phyloP scores from a whole-genome alignment of 164 flowering plant species.

The Vitis riparia region DNA sequence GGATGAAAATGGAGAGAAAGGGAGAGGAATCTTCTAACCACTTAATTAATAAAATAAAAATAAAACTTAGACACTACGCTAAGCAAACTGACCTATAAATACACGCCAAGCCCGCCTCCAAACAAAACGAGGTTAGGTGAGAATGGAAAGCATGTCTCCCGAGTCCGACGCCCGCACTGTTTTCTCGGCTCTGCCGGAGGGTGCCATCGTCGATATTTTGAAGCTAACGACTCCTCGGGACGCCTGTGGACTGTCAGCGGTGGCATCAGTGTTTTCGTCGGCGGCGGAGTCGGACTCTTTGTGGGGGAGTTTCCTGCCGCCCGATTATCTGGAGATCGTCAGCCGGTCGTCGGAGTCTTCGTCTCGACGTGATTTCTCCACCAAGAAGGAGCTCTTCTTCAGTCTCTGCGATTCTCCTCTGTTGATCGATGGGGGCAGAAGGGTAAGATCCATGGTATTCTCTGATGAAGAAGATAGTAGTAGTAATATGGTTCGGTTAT shows the following conservation, averaged over 20 bases:
- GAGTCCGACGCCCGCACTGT: neutral
- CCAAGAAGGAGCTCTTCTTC: conserved; percentile 27
- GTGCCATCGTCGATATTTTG: conserved; percentile 20
- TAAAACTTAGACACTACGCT: no score
- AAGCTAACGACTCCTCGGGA: conserved; percentile 30
- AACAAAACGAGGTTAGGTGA: no score
- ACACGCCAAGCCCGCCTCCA: no score
- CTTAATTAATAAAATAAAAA: no score
- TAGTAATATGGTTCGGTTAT: no score
- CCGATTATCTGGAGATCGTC: conserved; percentile 13
- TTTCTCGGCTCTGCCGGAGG: conserved; percentile 11
- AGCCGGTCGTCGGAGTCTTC: conserved; percentile 10
- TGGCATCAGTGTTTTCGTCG: conserved; percentile 15
- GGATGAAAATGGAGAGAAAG: no score
- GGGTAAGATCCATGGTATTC: conserved; percentile 8
- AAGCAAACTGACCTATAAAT: no score
- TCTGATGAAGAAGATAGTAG: no score
- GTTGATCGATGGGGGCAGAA: conserved; percentile 27
- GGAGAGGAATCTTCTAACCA: no score
- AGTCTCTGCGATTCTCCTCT: conserved; percentile 19
- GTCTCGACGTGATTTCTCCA: neutral
- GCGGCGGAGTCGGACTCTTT: conserved; percentile 31
- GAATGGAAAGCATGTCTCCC: no score
- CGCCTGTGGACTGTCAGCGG: conserved; percentile 23
- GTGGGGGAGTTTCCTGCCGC: conserved; percentile 31